Base-by-base conservation (phyloP, 192 early-diverging fungal species). In the Neocallimastix lanati region DNA sequence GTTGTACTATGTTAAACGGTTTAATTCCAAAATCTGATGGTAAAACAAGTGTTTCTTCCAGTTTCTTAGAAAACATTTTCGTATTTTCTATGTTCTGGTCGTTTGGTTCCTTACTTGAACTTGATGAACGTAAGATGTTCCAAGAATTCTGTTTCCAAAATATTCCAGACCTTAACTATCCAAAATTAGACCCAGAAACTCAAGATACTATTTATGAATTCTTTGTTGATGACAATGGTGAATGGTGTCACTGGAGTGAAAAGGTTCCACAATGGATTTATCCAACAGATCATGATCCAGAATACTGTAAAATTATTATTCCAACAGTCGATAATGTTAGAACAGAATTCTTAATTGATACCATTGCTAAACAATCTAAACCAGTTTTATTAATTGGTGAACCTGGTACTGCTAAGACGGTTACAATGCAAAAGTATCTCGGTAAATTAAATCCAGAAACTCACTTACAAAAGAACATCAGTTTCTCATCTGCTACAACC, bases 241-340 rank as follows among this genome's bases (percentile, higher is more conserved):
- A 90, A 78, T 91, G 90, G 90, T 77, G 80, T 36, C 90, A 91
- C 80, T 91, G 90, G 90, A 86, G 84, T 40, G 88, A 90, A 33
- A 79, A 85, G 18, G 87, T 91, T 2, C 84, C 85, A 4, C 80
- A 78, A 28, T 90, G 89, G 89, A 78, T 76, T 15, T 90, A 90
- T 79, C 89, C 89, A 29, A 82, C 83, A 78, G 89, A 90, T 38
- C 29, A 29, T 5, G 89, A 86, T n/a, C 90, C 90, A 28, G 89
- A 90, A 79, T 90, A 87, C 77, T 90, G 87, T 13, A 89, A 85
- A 81, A 90, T 90, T 79, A 90, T 91, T 67, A 88, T 91, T 77
- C 90, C 90, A 16, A 91, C 86, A 21, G 88, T 91, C 37, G 90
- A 91, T 80, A 91, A 90, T 79, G 88, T 91, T 35, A 82, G 88